Evolutionary conservation across 108 stramenopile genomes (phyloP).

Genomic region (Stephanodiscus minutulus): DNA sequence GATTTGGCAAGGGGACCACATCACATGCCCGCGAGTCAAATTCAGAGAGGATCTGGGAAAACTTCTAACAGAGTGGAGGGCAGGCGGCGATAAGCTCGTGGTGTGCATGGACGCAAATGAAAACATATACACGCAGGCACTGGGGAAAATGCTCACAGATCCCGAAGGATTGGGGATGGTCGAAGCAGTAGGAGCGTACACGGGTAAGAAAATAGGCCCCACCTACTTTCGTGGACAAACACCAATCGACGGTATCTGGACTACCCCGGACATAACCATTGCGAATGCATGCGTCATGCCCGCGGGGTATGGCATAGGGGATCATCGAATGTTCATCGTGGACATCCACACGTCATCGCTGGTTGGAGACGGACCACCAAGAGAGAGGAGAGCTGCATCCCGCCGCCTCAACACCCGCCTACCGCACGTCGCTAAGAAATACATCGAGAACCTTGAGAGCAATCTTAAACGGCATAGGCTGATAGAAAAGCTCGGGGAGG

Average conservation of each 20-base stretch:
- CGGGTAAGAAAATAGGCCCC: not conserved
- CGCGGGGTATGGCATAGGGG: too few species aligned
- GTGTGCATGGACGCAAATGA: slow-evolving; percentile 12
- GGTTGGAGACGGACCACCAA: not conserved
- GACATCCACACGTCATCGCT: not conserved
- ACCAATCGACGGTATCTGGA: slow-evolving; percentile 19
- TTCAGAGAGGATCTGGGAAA: slow-evolving; percentile 11
- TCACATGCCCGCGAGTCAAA: not conserved
- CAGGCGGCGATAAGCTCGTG: slow-evolving; percentile 9
- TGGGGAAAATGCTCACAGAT: not conserved
- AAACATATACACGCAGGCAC: not conserved
- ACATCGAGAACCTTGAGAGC: not conserved
- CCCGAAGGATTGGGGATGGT: not conserved
- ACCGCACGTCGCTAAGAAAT: not conserved
- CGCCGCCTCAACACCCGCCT: slow-evolving; percentile 7
- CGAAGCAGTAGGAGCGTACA: slow-evolving; percentile 3
- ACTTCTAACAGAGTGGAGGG: not conserved
- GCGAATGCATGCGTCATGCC: too few species aligned
- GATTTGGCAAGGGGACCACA: not conserved
- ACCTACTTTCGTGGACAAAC: slow-evolving; percentile 15
- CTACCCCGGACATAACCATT: slow-evolving; percentile 10
- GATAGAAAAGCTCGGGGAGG: not conserved
- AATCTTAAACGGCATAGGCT: not conserved
- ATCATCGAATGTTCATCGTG: not conserved
- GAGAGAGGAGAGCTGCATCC: not conserved